Evolutionary conservation across 371 early-diverging fungal genomes (phyloP).

Genomic region (Rhizopus delemar): DNA sequence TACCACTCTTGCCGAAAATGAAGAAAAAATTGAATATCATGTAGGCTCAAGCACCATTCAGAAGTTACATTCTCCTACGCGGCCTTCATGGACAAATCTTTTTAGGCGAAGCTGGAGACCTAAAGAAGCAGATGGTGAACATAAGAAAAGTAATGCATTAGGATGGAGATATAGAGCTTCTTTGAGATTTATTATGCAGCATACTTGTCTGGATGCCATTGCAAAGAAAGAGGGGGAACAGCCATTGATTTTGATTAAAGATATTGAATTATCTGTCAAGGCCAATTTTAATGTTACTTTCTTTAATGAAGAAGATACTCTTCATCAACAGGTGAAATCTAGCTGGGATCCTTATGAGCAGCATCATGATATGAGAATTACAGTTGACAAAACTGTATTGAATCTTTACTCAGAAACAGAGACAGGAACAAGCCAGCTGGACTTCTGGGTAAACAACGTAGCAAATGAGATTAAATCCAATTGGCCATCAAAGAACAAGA

Average conservation of each 20-base stretch:
- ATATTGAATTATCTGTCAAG: constrained; percentile 12
- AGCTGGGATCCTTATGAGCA: constrained; percentile 25
- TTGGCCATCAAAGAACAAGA: not conserved
- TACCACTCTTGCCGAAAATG: constrained; percentile 1
- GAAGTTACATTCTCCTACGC: constrained; percentile 20
- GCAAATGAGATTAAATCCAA: not conserved
- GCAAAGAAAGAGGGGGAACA: not conserved
- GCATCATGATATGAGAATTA: constrained; percentile 22
- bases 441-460: constrained; percentile 29
- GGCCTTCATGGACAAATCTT: constrained; percentile 38
- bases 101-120: constrained; percentile 39
- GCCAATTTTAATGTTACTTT: constrained; percentile 11
- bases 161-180: constrained; percentile 22
- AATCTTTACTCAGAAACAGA: constrained; percentile 19
- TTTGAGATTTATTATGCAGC: constrained; percentile 8
- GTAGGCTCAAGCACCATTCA: constrained; percentile 12
- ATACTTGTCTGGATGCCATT: constrained; percentile 8
- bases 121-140: not conserved
- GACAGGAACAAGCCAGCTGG: constrained; percentile 11
- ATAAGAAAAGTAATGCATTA: not conserved
- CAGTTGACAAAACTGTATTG: constrained; percentile 18
- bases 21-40: constrained; percentile 4
- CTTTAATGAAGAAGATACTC: not conserved
- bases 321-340: not conserved
- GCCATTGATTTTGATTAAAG: constrained; percentile 13